Conservation (phyloP, 371 early-diverging fungal species). For the Rhizopus delemar region DNA sequence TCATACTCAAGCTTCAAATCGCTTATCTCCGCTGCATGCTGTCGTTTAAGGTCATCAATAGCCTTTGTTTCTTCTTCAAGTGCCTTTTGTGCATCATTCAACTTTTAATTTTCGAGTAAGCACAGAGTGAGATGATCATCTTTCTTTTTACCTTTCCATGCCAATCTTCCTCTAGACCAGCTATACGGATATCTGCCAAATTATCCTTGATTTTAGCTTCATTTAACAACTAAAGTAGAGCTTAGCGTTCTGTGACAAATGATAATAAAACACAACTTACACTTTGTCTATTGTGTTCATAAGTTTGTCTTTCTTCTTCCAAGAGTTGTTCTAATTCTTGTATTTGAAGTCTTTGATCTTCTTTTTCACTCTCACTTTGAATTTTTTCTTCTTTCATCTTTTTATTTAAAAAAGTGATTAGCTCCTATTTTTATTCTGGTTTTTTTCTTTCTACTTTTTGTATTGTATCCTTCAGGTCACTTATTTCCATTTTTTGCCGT, state of each 20-base stretch:
- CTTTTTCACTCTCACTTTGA: slow-evolving; percentile 22
- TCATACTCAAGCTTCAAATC: slow-evolving; percentile 4
- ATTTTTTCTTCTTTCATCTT: slow-evolving; percentile 8
- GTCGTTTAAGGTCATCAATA: slow-evolving; percentile 20
- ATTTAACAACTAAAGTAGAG: slow-evolving; percentile 36
- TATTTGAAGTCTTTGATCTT: slow-evolving; percentile 36
- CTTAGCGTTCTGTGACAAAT: neutral
- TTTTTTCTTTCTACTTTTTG: slow-evolving; percentile 7
- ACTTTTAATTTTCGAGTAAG: neutral
- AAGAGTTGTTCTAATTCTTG: slow-evolving; percentile 2
- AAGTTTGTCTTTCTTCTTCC: slow-evolving; percentile 9
- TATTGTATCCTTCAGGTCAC: slow-evolving; percentile 5
- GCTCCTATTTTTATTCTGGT: neutral
- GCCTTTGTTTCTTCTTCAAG: slow-evolving; percentile 23
- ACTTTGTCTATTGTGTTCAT: slow-evolving; percentile 25
- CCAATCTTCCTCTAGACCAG: slow-evolving; percentile 47
- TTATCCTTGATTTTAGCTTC: slow-evolving; percentile 51
- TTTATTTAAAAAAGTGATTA: neutral
- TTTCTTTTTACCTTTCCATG: slow-evolving; percentile 30
- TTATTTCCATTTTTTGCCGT: slow-evolving; percentile 10
- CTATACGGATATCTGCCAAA: slow-evolving; percentile 47
- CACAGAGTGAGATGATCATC: neutral
- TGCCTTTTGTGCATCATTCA: slow-evolving; percentile 20
- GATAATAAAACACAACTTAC: slow-evolving; percentile 18
- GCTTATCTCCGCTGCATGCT: slow-evolving; percentile 21